Base-by-base conservation (phyloP, 495 filamentous ascomycete species). In the Chaetomium cochliodes region DNA sequence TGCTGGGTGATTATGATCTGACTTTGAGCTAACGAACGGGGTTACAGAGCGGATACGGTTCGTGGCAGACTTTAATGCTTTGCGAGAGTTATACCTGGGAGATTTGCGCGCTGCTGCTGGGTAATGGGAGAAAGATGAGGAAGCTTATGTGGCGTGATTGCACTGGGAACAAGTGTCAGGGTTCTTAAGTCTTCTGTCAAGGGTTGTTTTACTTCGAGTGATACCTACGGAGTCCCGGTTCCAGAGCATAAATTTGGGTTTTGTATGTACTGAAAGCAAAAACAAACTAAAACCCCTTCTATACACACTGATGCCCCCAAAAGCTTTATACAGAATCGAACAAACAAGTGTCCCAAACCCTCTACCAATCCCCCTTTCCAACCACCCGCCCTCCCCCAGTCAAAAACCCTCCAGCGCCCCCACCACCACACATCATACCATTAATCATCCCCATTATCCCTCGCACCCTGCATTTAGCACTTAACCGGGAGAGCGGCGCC, bases 401-500 rank as follows among this genome's bases (percentile, higher is more conserved):
- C 3, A 23, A 12, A 50, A 50, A n/a, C 8, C 18, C 46, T 11
- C 8, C 18, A 50, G 18, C n/a, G n/a, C 46, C 20, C 5, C 7
- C 44, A 47, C n/a, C 15, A 5, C 39, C 13, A 11, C 39, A 4
- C 41, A 18, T 44, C 41, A 22, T 44, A 5, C 1, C 5, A 41
- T 23, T 23, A 5, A 30, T 30, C 28, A 30, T 30, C 28, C 28
- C 28, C 28, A 30, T 30, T 30, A 30, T 30, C 18, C 18, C 11
- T 5, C 22, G 15, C 12, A 1, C 18, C 60, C 49, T 12, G 33
- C 28, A 6, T n/a, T 50, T 20, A 70, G 41, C 65, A 66, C 51
- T 69, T 61, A 5, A 64, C 65, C 12, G 68, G 68, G 30, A 70
- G 44, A 0, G 69, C 69, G 28, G 26, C 20, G 25, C 6, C 57